phyloP scores from a whole-genome alignment of 371 early-diverging fungal species.

The Mortierella sp. region DNA sequence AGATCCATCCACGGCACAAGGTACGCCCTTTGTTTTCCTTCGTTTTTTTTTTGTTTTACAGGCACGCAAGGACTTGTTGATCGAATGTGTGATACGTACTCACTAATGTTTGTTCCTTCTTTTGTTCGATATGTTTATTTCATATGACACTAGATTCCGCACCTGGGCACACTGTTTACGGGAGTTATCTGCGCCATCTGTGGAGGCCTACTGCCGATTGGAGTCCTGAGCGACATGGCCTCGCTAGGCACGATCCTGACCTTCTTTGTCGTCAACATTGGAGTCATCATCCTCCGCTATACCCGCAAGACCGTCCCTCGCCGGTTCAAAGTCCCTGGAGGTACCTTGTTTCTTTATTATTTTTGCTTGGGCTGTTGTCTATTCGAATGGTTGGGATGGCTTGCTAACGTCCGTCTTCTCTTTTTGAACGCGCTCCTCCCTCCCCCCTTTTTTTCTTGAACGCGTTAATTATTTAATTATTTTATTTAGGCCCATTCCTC shows the following conservation, averaged over 20 bases:
- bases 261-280: constrained; percentile 86
- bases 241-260: constrained; percentile 89
- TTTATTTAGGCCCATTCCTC: constrained; percentile 21
- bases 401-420: too few species aligned
- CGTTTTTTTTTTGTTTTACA: background rate
- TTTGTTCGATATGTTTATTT: constrained; percentile 64
- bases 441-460: background rate
- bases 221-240: constrained; percentile 87
- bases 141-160: constrained; percentile 77
- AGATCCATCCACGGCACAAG: constrained; percentile 67
- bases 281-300: constrained; percentile 82
- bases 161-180: constrained; percentile 75
- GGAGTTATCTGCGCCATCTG: constrained; percentile 79
- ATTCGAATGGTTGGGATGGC: background rate
- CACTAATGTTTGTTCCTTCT: constrained; percentile 29
- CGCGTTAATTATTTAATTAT: background rate
- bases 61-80: background rate
- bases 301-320: constrained; percentile 81
- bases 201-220: constrained; percentile 85
- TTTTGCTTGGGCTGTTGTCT: background rate
- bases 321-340: constrained; percentile 86
- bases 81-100: background rate
- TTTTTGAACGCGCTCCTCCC: too few species aligned
- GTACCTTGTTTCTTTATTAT: constrained; percentile 37
- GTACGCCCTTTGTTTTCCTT: constrained; percentile 12